Evolutionary conservation across 2,329 filamentous ascomycete genomes (phyloP), one percentile per base, ranked within the genome.

Genomic region (Phyllosticta citriasiana): DNA sequence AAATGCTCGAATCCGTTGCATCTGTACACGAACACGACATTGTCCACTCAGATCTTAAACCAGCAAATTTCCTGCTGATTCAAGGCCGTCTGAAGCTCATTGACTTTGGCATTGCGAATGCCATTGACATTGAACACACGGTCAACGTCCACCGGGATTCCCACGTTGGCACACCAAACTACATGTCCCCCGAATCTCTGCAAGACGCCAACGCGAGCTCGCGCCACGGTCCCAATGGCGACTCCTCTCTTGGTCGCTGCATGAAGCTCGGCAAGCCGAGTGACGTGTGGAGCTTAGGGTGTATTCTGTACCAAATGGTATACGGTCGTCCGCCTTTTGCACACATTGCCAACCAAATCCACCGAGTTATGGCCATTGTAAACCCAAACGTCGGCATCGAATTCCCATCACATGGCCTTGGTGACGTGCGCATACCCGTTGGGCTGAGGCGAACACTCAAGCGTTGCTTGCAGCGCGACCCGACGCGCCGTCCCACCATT

Each of bases 41-140:
- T 65, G 94, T 99, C 2, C 94, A 99, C 76, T 96, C 91, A 0
- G 94, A 99, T 71, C 80, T 99, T 47, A 99, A 99, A 74, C 94
- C 94, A 0, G 92, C 92, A 68, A 99, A 99, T 73, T 99, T 99
- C 72, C 88, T 99, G 25, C 82, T 97, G 22, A 91, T 96, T 19
- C 86, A 91, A 70, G 94, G 94, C 25, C 84, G 88, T 26, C 80
- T 99, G 47, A 99, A 99, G 74, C 83, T 99, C 61, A 99, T 99
- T 70, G 94, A 99, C 76, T 99, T 99, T 73, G 94, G 94, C 67
- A 99, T 99, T 70, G 94, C 94, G 62, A 96, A 97, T 70, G 92
- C 94, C 57, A 99, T 99, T 68, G 89, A 96, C 75, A 89, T 87
- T 1, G 94, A 97, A 71, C 86, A 97, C 75, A 99, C 94, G 0